A percentile compares a stretch with the other conserved stretches of the same genome.
phyloP scores from a whole-genome alignment of 768 basidiomycete genomes.

The Antrodiella citrinella region DNA sequence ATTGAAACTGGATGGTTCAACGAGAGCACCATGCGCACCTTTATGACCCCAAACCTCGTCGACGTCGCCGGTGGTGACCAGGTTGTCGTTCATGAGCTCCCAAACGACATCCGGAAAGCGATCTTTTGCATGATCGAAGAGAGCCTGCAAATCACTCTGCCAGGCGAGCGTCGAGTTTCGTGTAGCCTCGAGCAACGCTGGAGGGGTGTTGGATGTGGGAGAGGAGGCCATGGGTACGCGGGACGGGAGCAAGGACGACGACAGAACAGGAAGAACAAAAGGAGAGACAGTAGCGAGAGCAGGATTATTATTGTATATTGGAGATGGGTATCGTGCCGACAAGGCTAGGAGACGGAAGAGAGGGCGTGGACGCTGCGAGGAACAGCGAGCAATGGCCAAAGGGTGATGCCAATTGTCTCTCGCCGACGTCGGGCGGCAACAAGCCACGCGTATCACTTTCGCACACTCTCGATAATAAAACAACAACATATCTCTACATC shows the following conservation, averaged over 20 bases:
- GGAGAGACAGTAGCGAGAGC: background rate
- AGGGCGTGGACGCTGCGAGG: background rate
- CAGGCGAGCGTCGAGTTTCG: slow-evolving; percentile 62
- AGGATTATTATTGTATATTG: background rate
- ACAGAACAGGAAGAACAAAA: slow-evolving; percentile 1
- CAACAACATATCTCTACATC: slow-evolving; percentile 14
- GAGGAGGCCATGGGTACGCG: slow-evolving; percentile 14
- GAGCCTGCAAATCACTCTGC: slow-evolving; percentile 70
- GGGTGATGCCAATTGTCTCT: no score
- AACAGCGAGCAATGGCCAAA: no score
- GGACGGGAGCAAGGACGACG: background rate
- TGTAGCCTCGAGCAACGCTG: slow-evolving; percentile 57
- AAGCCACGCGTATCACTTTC: background rate
- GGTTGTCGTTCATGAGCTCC: slow-evolving; percentile 36
- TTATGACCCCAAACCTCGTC: slow-evolving; percentile 89
- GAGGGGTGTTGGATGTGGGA: slow-evolving; percentile 25
- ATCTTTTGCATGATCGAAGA: slow-evolving; percentile 82
- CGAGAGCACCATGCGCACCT: slow-evolving; percentile 41
- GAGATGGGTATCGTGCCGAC: background rate
- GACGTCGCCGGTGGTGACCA: slow-evolving; percentile 34
- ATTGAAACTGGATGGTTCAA: background rate
- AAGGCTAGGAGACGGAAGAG: no score
- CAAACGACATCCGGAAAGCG: slow-evolving; percentile 97
- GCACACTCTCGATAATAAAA: background rate
- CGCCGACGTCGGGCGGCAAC: background rate